Evolutionary conservation across 2,329 filamentous ascomycete species (phyloP), one percentile per base, ranked within the genome.

Genomic region (Talaromyces sp.): DNA sequence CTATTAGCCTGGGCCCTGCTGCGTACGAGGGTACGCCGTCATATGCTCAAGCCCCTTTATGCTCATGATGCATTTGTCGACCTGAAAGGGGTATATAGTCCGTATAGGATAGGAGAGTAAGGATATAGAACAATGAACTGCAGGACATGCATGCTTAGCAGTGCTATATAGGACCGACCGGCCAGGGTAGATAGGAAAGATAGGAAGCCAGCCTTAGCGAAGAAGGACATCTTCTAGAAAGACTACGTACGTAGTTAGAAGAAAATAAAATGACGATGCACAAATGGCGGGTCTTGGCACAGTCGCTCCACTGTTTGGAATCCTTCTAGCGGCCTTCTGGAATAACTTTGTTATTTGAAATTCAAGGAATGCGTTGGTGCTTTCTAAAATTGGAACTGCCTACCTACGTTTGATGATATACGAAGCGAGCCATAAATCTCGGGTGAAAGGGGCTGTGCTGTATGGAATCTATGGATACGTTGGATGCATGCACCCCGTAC

Each of bases 261-360:
- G 11, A 58, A 22, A 58, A 58, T 40, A 58, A 58, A 58, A 40
- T 53, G 49, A 53, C 49, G 49, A 53, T 53, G 49, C 49, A 29
- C 49, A n/a, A 10, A 31, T 22, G 53, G 31, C 31, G 53, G 7
- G 29, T 25, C 45, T 51, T 61, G 45, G 59, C 43, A 36, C 22
- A 13, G 47, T 54, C 49, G 29, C n/a, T 34, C 59, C 29, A 49
- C 45, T 61, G 25, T 51, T 49, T 61, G 25, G 49, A 38, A 51
- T 66, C 31, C 64, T 66, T 66, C 64, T 66, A 66, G 64, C 60
- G 64, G 64, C 64, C 34, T 66, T 66, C 64, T 63, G 51, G 64
- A 66, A 66, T 25, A 49, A 56, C 40, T 40, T 15, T 31, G 25
- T 34, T 29, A 13, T 7, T 29, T 47, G 15, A 40, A 40, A 40